A percentile compares a stretch with the other conserved stretches of the same genome.
These are phyloP conservation scores for Helminthosporium solani DNA, from an alignment of 2,329 filamentous ascomycete genomes.

Conservation along the genomic window DNA sequence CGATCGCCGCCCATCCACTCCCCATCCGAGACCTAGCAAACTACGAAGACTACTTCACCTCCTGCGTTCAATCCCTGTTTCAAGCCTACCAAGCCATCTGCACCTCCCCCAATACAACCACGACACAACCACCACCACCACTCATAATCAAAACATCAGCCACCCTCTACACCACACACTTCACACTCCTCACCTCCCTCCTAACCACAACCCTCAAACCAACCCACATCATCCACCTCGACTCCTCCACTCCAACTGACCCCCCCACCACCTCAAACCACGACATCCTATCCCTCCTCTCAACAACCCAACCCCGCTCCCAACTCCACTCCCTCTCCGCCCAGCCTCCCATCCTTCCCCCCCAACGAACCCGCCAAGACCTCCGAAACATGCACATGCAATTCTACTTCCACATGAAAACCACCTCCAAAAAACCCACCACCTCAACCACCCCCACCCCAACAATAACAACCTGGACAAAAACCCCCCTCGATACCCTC, in stretches of 20 bases:
- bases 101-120: slow-evolving; percentile 31
- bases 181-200: slow-evolving; percentile 63
- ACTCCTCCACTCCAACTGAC: slow-evolving; percentile 37
- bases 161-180: slow-evolving; percentile 70
- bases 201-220: slow-evolving; percentile 54
- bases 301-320: slow-evolving; percentile 30
- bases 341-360: slow-evolving; percentile 37
- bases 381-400: slow-evolving; percentile 74
- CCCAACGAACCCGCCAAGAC: slow-evolving; percentile 63
- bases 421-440: slow-evolving; percentile 30
- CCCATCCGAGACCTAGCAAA: slow-evolving; percentile 65
- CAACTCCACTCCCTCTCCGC: slow-evolving; percentile 59
- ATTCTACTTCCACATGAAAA: slow-evolving; percentile 78
- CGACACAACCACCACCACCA: slow-evolving; percentile 45
- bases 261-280: slow-evolving; percentile 61
- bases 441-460: no score
- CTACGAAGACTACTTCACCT: slow-evolving; percentile 66
- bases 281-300: slow-evolving; percentile 51
- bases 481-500: slow-evolving; percentile 56
- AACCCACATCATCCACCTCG: slow-evolving; percentile 68
- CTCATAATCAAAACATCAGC: slow-evolving; percentile 74
- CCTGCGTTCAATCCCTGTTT: slow-evolving; percentile 64
- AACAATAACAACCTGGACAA: slow-evolving; percentile 19
- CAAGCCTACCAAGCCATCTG: slow-evolving; percentile 55
- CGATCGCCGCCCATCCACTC: slow-evolving; percentile 65